Evolutionary conservation across 768 basidiomycete species (phyloP).

Genomic region (Pleurotus djamor): DNA sequence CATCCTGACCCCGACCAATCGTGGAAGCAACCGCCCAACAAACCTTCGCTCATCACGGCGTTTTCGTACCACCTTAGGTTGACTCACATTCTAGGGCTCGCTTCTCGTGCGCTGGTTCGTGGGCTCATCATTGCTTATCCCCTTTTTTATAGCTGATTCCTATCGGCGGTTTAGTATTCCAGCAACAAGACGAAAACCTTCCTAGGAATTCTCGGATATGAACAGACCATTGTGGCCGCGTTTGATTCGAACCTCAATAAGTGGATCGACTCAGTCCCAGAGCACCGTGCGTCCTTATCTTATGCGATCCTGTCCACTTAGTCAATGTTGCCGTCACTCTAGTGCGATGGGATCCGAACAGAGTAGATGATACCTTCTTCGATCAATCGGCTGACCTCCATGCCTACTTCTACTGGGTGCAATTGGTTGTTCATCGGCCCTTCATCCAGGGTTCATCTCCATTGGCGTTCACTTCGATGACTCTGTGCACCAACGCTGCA

Average conservation of each 20-base stretch:
- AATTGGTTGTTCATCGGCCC: constrained; percentile 76
- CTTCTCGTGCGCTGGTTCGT: constrained; percentile 51
- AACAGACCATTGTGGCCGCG: constrained; percentile 65
- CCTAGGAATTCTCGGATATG: constrained; percentile 46
- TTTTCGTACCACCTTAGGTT: constrained; percentile 58
- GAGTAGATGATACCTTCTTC: constrained; percentile 42
- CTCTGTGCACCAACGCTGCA: constrained; percentile 79
- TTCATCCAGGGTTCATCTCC: constrained; percentile 57
- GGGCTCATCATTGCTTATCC: constrained; percentile 12
- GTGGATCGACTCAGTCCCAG: constrained; percentile 68
- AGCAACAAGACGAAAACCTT: constrained; percentile 61
- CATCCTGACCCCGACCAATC: constrained; percentile 48
- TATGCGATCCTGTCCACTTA: too few relatives aligned
- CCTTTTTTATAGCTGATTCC: neutral
- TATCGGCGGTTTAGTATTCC: constrained; percentile 49
- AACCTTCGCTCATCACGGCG: constrained; percentile 52
- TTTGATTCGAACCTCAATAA: constrained; percentile 70
- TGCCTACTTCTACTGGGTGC: constrained; percentile 49
- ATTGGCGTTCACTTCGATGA: constrained; percentile 61
- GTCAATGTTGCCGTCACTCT: neutral
- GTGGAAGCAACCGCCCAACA: constrained; percentile 63
- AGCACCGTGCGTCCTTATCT: constrained; percentile 39
- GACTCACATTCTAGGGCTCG: constrained; percentile 57
- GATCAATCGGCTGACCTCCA: constrained; percentile 62
- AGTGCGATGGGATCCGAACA: constrained; percentile 52